Evolutionary conservation across 345 rosid genomes (phyloP).

Genomic region (Turnera subulata): DNA sequence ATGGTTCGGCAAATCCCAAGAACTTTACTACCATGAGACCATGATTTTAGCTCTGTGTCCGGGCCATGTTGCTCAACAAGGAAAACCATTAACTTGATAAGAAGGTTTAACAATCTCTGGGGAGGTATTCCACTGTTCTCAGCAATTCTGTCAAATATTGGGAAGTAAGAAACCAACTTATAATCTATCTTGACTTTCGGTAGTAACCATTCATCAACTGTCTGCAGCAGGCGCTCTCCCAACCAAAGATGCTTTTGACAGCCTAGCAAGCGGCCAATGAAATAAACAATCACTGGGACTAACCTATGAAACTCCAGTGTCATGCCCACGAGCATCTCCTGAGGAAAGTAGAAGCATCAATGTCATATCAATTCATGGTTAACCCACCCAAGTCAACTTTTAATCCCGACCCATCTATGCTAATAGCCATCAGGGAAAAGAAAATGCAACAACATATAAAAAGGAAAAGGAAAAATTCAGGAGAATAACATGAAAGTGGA

Average conservation of each 20-base stretch:
- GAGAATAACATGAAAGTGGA: no score
- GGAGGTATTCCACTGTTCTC: conserved; percentile 76
- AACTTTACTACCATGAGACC: conserved; percentile 92
- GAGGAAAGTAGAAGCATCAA: conserved; percentile 19
- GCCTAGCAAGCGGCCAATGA: conserved; percentile 58
- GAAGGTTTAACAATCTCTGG: conserved; percentile 54
- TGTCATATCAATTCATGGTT: no score
- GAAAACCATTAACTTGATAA: conserved; percentile 54
- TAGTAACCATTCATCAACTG: conserved; percentile 60
- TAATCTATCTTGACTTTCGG: conserved; percentile 55
- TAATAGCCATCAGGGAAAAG: no score
- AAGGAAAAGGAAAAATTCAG: no score
- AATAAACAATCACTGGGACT: conserved; percentile 72
- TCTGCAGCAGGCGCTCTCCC: conserved; percentile 83
- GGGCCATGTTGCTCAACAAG: conserved; percentile 64
- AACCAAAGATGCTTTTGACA: conserved; percentile 72
- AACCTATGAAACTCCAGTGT: conserved; percentile 52
- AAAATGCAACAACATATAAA: no score
- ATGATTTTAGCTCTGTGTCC: conserved; percentile 61
- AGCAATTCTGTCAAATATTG: conserved; percentile 70
- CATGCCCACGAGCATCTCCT: conserved; percentile 83
- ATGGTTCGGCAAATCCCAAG: conserved; percentile 86
- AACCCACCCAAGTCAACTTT: no score
- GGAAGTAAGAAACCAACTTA: conserved; percentile 63
- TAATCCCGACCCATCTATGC: no score